Evolutionary conservation across 2,329 filamentous ascomycete species (phyloP).

Genomic region (Microsporum audouinii): DNA sequence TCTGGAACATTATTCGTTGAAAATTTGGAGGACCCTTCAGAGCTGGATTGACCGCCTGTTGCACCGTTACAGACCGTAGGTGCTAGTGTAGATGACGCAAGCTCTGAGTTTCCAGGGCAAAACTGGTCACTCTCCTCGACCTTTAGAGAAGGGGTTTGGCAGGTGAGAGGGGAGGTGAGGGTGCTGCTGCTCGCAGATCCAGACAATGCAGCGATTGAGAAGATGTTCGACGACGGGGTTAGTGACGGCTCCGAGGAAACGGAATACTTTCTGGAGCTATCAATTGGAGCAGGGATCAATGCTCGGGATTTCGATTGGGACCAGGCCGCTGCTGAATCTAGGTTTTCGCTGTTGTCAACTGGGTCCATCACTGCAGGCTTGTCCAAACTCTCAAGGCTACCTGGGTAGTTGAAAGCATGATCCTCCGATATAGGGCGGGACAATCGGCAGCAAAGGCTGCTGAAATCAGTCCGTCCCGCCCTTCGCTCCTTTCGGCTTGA

Average conservation of each 20-base stretch:
- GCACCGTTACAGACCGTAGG: neutral
- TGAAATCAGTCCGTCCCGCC: slow-evolving; percentile 5
- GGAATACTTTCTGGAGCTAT: slow-evolving; percentile 4
- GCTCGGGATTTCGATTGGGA: neutral
- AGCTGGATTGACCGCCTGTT: neutral
- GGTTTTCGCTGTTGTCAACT: neutral
- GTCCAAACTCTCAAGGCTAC: neutral
- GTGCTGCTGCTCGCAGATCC: neutral
- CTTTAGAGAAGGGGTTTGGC: neutral
- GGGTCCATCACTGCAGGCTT: neutral
- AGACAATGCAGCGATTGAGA: neutral
- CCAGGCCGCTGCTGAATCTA: neutral
- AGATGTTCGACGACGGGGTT: neutral
- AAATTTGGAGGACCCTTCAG: neutral
- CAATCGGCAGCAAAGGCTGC: slow-evolving; percentile 7
- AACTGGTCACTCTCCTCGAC: neutral
- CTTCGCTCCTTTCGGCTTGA: slow-evolving; percentile 16
- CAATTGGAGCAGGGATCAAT: neutral
- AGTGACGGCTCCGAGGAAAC: neutral
- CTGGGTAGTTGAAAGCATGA: neutral
- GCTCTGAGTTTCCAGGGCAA: neutral
- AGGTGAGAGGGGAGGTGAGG: slow-evolving; percentile 3
- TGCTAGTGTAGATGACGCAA: neutral
- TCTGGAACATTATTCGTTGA: neutral
- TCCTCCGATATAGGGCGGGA: slow-evolving; percentile 7